Percentiles rank a stretch among this genome's conserved stretches.
Evolutionary conservation across 2,329 filamentous ascomycete genomes (phyloP).

Genomic region (Camptophora hylomeconis): DNA sequence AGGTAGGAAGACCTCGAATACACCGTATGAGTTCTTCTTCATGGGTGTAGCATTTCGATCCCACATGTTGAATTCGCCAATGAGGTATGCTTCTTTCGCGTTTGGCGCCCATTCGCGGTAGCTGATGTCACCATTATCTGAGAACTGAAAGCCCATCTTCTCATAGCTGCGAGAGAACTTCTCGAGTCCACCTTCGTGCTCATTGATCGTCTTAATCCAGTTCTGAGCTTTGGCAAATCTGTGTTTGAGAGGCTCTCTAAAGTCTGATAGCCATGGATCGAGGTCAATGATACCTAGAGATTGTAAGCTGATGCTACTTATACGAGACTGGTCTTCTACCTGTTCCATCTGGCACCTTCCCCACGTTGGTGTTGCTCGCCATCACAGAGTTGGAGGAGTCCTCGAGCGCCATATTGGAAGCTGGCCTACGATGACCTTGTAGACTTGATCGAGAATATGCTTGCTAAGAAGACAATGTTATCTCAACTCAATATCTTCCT

Average conservation of each 20-base stretch:
- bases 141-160: conserved; percentile 72
- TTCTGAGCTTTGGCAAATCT: conserved; percentile 68
- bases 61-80: conserved; percentile 96
- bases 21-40: conserved; percentile 72
- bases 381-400: too few relatives aligned
- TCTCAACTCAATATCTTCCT: too few relatives aligned
- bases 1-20: conserved; percentile 72
- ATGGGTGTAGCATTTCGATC: conserved; percentile 71
- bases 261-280: conserved; percentile 82
- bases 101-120: conserved; percentile 97
- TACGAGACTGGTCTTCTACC: conserved; percentile 74
- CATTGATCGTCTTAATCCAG: conserved; percentile 75
- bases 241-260: conserved; percentile 60
- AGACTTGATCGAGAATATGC: too few relatives aligned
- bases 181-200: conserved; percentile 76
- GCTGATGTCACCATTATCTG: conserved; percentile 67
- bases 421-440: too few relatives aligned
- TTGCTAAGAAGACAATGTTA: too few relatives aligned
- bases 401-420: too few relatives aligned
- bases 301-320: too few relatives aligned
- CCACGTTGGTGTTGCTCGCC: too few relatives aligned
- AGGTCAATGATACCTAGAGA: conserved; percentile 65
- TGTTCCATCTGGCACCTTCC: too few relatives aligned
- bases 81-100: conserved; percentile 68
- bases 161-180: conserved; percentile 85